Conservation (phyloP, 2,329 filamentous ascomycete species). For the Penicillium olsonii region DNA sequence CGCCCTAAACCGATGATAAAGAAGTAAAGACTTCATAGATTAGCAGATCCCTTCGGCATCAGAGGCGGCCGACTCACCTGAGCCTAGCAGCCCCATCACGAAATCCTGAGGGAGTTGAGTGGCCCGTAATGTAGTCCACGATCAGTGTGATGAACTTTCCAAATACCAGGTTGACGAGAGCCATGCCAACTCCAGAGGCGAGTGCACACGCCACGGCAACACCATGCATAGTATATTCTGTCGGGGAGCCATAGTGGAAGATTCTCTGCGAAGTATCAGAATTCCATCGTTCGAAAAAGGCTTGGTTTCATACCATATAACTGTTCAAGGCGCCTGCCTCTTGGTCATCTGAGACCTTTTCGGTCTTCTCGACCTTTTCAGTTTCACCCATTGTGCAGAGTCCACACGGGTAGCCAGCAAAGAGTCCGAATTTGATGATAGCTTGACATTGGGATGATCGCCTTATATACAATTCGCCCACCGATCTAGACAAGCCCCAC, state of each 20-base stretch:
- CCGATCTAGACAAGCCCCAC: not conserved
- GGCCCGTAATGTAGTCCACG: constrained; percentile 15
- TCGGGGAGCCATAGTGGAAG: constrained; percentile 9
- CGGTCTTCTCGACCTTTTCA: not conserved
- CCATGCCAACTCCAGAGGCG: constrained; percentile 29
- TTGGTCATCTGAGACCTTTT: not conserved
- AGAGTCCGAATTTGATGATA: not conserved
- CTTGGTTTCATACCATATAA: not conserved
- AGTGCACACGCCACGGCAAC: constrained; percentile 18
- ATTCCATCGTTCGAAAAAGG: not conserved
- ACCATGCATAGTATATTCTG: constrained; percentile 4
- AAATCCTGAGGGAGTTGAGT: constrained; percentile 17
- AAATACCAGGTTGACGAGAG: constrained; percentile 43
- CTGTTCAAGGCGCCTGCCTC: not conserved
- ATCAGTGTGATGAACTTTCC: constrained; percentile 32
- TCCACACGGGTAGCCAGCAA: not conserved
- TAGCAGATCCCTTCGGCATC: not conserved
- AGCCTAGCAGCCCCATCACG: constrained; percentile 10
- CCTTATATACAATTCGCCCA: not conserved
- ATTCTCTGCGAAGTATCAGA: constrained; percentile 5
- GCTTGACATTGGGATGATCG: not conserved
- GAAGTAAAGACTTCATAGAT: constrained; percentile 33
- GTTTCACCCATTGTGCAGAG: not conserved
- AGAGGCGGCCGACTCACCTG: constrained; percentile 22
- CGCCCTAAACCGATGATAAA: constrained; percentile 39